Base-by-base conservation (phyloP, 495 filamentous ascomycete species). In the Lineolata rhizophorae region DNA sequence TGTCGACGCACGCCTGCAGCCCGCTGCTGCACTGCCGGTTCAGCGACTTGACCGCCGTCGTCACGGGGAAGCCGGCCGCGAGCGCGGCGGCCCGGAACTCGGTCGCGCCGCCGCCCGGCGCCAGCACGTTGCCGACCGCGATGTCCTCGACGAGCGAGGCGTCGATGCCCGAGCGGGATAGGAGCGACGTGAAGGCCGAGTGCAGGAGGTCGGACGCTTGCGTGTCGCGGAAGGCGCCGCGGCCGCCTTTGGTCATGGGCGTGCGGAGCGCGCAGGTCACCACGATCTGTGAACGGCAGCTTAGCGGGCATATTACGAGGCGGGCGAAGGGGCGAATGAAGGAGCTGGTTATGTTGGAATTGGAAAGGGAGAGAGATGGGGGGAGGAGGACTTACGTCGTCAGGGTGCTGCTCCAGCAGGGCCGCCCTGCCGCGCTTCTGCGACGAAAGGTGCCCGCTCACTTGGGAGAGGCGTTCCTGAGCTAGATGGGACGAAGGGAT, bases 171-270 rank as follows among this genome's bases (percentile, higher is more conserved):
- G 82, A 92, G 45, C 81, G 78, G 20, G 73, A 55, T 50, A 94
- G 60, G 32, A 97, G 61, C 30, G 66, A 75, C 53, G 67, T 69
- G 54, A 94, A 72, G 35, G 79, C 70, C 44, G 81, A 81, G 21
- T 68, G 72, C 45, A 97, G 74, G 37, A 97, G 62, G 50, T 97
- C 84, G 14, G 78, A 65, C 3, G 76, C 78, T 4, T 65, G 59
- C 11, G 85, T 93, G 56, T 97, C 90, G 65, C 95, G 95, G 64
- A 97, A 87, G 19, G 64, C 68, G 44, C 87, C 87, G 57, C 82
- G 81, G 41, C 83, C 81, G 44, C 82, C 87, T 58, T 80, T 90
- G 32, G 80, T 90, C 49, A 93, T 70, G 35, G 87, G 67, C 12
- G 82, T 90, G 34, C 87, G 83, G 47, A 94, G 77, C 40, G 79